These are phyloP conservation scores for Botrytis squamosa DNA, from an alignment of 2,329 filamentous ascomycete species.

Conservation along the genomic window DNA sequence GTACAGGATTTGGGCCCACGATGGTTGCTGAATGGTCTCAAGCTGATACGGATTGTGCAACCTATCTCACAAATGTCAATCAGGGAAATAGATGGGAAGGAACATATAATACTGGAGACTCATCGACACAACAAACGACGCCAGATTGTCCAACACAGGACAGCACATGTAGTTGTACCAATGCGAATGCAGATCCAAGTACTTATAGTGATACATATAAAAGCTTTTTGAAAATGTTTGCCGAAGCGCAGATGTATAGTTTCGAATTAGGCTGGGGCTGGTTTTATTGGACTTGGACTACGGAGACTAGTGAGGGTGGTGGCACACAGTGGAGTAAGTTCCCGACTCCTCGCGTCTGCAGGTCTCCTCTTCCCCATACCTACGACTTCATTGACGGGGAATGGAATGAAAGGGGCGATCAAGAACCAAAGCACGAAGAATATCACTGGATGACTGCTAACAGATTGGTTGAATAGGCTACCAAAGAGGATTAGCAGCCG, in stretches of 20 bases:
- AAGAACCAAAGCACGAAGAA: not conserved
- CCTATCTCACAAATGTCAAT: conserved; percentile 84
- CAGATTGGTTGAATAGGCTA: conserved; percentile 9
- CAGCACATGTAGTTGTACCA: conserved; percentile 66
- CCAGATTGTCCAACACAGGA: conserved; percentile 74
- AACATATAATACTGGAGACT: conserved; percentile 69
- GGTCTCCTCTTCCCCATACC: conserved; percentile 65
- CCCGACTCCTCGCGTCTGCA: conserved; percentile 8
- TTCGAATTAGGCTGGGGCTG: conserved; percentile 95
- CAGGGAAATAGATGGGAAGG: conserved; percentile 91
- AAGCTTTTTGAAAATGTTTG: conserved; percentile 82
- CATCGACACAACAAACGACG: conserved; percentile 53
- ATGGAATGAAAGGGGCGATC: not conserved
- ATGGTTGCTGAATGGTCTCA: conserved; percentile 97
- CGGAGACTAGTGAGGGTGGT: conserved; percentile 60
- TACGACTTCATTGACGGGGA: conserved; percentile 45
- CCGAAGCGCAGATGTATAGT: conserved; percentile 90
- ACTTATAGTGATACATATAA: conserved; percentile 75
- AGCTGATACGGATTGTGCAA: conserved; percentile 91
- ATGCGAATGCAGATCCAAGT: conserved; percentile 71
- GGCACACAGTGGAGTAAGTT: conserved; percentile 72
- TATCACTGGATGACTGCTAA: not conserved
- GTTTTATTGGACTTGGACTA: conserved; percentile 99
- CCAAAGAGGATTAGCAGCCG: conserved; percentile 39
- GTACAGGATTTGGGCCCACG: conserved; percentile 85